Conservation (phyloP, 2,329 filamentous ascomycete genomes). For the Metarhizium guizhouense region DNA sequence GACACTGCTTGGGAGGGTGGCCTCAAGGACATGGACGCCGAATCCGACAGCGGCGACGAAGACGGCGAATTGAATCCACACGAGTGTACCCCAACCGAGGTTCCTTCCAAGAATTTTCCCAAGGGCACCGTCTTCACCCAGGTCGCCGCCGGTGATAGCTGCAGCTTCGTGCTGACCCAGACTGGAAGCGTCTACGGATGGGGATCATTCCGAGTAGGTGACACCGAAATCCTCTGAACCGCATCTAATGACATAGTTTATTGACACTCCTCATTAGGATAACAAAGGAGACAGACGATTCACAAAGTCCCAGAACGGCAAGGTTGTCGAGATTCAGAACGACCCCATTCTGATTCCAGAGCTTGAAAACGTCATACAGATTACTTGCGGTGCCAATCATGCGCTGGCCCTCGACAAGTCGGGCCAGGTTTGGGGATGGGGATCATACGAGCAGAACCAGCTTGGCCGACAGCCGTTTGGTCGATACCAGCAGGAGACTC, state of each 20-base stretch:
- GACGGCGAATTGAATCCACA: conserved; percentile 62
- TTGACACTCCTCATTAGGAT: conserved; percentile 3
- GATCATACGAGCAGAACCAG: conserved; percentile 59
- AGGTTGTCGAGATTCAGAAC: conserved; percentile 34
- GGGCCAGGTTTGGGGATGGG: conserved; percentile 61
- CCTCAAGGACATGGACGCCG: conserved; percentile 42
- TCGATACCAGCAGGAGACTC: conserved; percentile 52
- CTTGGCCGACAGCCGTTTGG: conserved; percentile 51
- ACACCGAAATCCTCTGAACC: conserved; percentile 22
- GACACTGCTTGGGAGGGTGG: conserved; percentile 62
- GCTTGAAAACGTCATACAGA: conserved; percentile 56
- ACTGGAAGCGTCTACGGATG: conserved; percentile 73
- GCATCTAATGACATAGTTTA: not conserved
- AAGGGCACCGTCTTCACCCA: conserved; percentile 52
- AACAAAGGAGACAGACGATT: conserved; percentile 20
- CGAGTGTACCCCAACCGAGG: conserved; percentile 57
- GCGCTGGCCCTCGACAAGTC: conserved; percentile 57
- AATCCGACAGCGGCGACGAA: conserved; percentile 46
- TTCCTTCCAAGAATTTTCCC: conserved; percentile 50
- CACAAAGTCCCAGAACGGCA: conserved; percentile 44
- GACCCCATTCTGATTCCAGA: conserved; percentile 47
- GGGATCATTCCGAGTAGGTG: conserved; percentile 66
- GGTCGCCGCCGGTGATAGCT: conserved; percentile 64
- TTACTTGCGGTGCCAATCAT: conserved; percentile 63
- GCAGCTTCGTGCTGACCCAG: conserved; percentile 66